Evolutionary conservation across 352 stramenopile genomes (phyloP), one percentile per base, ranked within the genome.

Genomic region (Poterioochromonas sp.): DNA sequence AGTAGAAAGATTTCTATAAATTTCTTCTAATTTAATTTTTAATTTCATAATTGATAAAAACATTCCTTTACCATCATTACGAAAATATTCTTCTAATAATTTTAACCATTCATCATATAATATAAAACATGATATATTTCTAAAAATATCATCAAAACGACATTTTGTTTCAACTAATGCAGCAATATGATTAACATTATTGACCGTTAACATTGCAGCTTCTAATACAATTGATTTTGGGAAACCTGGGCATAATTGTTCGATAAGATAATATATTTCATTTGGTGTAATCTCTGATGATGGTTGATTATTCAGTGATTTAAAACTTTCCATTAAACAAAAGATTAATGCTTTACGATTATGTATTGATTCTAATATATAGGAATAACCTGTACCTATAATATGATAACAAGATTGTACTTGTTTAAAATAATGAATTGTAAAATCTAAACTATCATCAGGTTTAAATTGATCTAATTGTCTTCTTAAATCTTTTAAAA

Each of bases 41-140:
- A 68, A 18, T 32, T 39, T 32, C 5, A 18, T 32, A 32, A 68
- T 40, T 29, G 26, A 40, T 26, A 68, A 39, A 32, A 68, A 5
- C 12, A 37, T 37, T 32, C 26, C 34, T 68, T 68, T 68, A 8
- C 58, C 58, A 29, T 68, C 58, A 8, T 18, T 39, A 40, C 34
- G 26, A 26, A 68, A 68, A 11, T 40, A 39, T 40, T 68, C 58
- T 35, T 68, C 58, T 15, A 68, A 29, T 15, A 35, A 5, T 39
- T 68, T 68, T 18, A 68, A 37, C 58, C 58, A 68, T 35, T 68
- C 58, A 40, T 68, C 58, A 39, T 68, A 68, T 8, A 68, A 26
- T 8, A 68, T 68, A 32, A 29, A 26, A 68, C 26, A 68, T 8
- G 29, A 37, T 8, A 68, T 18, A 8, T 8, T 35, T 18, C 34